Base-by-base conservation (phyloP, 768 basidiomycete genomes). In the Chalciporus pseudorubinellus region DNA sequence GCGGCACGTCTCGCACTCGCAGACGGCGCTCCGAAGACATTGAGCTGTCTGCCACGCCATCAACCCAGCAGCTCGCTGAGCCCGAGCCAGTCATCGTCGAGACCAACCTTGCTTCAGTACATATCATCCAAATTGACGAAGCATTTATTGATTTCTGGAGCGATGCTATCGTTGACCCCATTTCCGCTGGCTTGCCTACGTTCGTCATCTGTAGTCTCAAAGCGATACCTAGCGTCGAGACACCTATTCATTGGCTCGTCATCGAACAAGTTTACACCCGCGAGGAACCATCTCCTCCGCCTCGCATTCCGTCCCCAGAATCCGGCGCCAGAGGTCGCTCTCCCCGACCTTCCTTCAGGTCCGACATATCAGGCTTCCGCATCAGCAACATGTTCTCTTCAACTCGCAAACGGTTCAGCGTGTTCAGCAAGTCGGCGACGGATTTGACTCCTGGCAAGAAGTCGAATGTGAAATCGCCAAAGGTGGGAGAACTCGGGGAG, bases 71-170 rank as follows among this genome's bases (percentile, higher is more conserved):
- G 16, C 33, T 36, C 10, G 38, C 44, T 6, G 50, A 59, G 26
- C 39, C 20, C 5, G 61, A 54, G 28, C 6, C 50, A 3, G 43
- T 51, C 38, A 45, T 66, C 19, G 4, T 68, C 53, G 71, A 76
- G 19, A 74, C 76, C 0, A 65, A 69, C 9, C 66, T 84, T 11
- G 69, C 74, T 13, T 67, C 67, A 2, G 59, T 68, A 8, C 59
- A 60, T 9, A 56, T 80, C 31, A 69, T 83, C n/a, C 77, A 82
- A 53, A 61, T 92, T 11, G 89, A 92, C 59, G 89, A 91, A 59
- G 87, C 88, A 1, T 91, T 92, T 64, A 70, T 90, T 48, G 89
- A 92, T 65, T 89, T 89, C 63, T 91, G 88, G 87, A 78, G 76
- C 45, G 89, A 92, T 60, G 78, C 87, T 2, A 62, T 90, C 28